Conservation (phyloP, 2,329 filamentous ascomycete genomes). For the Lasiodiplodia sp. region DNA sequence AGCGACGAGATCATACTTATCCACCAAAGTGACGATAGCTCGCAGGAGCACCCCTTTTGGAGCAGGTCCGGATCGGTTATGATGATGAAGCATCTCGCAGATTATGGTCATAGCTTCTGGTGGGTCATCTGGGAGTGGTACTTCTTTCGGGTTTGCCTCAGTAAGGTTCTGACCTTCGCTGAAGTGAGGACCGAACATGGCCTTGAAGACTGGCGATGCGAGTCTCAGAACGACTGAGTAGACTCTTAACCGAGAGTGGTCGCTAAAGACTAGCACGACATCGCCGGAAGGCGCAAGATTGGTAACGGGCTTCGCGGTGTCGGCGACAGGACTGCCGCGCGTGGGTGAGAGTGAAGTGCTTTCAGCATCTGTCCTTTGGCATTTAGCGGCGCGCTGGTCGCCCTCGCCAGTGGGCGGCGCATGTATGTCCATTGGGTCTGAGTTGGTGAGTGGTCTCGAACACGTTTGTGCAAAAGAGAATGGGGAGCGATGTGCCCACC, state of each 20-base stretch:
- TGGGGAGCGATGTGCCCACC: no score
- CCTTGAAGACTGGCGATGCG: conserved; percentile 30
- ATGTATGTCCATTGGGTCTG: no score
- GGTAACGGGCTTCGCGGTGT: background rate
- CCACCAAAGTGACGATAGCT: background rate
- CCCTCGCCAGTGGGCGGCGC: no score
- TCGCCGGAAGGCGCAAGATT: conserved; percentile 21
- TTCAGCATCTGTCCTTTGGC: background rate
- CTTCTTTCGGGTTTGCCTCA: background rate
- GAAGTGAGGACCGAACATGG: conserved; percentile 33
- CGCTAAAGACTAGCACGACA: conserved; percentile 30
- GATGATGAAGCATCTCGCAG: conserved; percentile 4
- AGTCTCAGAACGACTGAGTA: conserved; percentile 22
- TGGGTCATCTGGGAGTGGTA: background rate
- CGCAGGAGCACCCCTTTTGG: background rate
- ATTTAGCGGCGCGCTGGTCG: no score
- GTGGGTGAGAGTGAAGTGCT: background rate
- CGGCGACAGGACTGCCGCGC: background rate
- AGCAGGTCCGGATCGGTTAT: background rate
- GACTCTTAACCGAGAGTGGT: conserved; percentile 27
- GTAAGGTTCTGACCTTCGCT: conserved; percentile 30
- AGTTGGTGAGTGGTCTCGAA: no score
- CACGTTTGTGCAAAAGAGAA: no score
- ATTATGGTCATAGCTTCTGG: background rate
- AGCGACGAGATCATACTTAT: background rate